Evolutionary conservation across 768 basidiomycete genomes (phyloP), one percentile per base, ranked within the genome.

Genomic region (Mycena albidolilacea): DNA sequence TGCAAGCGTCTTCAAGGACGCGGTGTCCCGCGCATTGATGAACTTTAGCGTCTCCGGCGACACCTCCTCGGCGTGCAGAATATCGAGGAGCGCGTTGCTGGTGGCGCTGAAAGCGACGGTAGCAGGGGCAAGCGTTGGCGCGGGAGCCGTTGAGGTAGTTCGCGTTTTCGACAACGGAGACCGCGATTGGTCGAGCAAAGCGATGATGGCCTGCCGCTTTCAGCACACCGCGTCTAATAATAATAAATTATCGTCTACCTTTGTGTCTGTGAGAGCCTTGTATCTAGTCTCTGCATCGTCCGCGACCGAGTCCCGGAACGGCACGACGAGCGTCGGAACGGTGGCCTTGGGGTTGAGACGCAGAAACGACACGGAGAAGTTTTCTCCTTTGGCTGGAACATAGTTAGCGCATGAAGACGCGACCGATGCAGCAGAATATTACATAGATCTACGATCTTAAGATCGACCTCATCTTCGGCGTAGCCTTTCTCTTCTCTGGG

Each of bases 271-370:
- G 67, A 97, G 82, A 3, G 94, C 91, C 77, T 94, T 93, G 85
- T 94, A 97, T 54, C 93, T 89, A 76, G 90, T 93, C 77, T 95
- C 93, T 35, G 91, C 87, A 19, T 92, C 94, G 3, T 88, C 84
- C 0, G 87, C 82, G 10, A 96, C 86, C 5, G 94, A 93, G 74
- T 93, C 91, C 74, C 91, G 83, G 12, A 95, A 85, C 0, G 96
- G 96, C n/a, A 96, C 96, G 37, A 96, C 91, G 63, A 97, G 83
- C 3, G 93, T 93, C 12, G 96, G 96, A 5, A 96, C 88, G 30
- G 92, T 94, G 8, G 94, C 95, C 79, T 92, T 90, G 58, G 91
- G 86, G 79, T 94, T 97, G 80, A 97, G 83, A 64, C 95, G 90
- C 72, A 94, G 86, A 80, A 92, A 95, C 0, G 93, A 83, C 10